Evolutionary conservation across 2,329 filamentous ascomycete species (phyloP).

Genomic region (Colletotrichum simmondsii): DNA sequence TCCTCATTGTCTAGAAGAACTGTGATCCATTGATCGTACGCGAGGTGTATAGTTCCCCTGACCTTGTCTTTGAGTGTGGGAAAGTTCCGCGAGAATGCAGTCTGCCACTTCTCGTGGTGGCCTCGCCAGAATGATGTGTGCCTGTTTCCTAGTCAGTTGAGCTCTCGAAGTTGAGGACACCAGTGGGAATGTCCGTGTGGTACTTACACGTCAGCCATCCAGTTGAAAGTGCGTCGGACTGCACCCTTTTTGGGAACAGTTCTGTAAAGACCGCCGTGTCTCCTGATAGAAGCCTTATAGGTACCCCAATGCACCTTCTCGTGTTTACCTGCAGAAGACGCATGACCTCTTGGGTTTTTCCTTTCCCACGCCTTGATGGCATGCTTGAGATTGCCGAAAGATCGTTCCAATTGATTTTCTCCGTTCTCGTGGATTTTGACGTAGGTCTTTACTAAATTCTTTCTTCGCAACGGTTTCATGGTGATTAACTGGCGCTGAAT

Average conservation of each 20-base stretch:
- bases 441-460: neutral
- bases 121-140: slow-evolving; percentile 7
- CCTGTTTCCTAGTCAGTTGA: too few species aligned
- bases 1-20: neutral
- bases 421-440: neutral
- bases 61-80: neutral
- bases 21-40: neutral
- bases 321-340: neutral
- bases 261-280: neutral
- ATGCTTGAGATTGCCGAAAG: neutral
- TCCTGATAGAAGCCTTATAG: slow-evolving; percentile 22
- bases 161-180: too few species aligned
- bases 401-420: neutral
- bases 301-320: slow-evolving; percentile 19
- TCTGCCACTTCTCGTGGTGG: neutral
- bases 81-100: neutral
- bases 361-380: neutral
- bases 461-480: slow-evolving; percentile 11
- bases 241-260: neutral
- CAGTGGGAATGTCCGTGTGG: too few species aligned
- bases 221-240: neutral
- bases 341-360: neutral
- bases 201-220: slow-evolving; percentile 14
- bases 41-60: neutral
- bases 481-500: neutral